Evolutionary conservation across 805 yeast species (phyloP).

Genomic region (Priceomyces medius): DNA sequence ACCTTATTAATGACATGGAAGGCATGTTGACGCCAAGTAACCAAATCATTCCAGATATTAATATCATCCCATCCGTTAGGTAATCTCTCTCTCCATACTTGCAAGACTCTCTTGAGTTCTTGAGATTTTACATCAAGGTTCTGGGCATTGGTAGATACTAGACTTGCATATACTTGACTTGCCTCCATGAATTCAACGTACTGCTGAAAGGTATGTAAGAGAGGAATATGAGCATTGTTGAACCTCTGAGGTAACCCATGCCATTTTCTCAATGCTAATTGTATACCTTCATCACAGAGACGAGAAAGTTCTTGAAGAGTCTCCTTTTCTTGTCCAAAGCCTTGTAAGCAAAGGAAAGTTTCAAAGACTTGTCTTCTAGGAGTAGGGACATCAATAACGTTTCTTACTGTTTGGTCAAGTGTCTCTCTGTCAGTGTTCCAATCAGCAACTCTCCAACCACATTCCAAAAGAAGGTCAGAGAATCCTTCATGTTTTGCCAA

Average conservation of each 20-base stretch:
- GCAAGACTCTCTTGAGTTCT: conserved; percentile 89
- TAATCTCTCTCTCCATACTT: conserved; percentile 96
- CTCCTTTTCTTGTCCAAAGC: conserved; percentile 87
- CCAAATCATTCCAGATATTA: conserved; percentile 94
- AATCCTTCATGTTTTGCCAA: conserved; percentile 97
- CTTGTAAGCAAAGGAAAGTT: conserved; percentile 89
- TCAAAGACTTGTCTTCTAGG: conserved; percentile 95
- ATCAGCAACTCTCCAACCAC: conserved; percentile 99
- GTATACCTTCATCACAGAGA: conserved; percentile 94
- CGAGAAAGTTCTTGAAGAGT: conserved; percentile 81
- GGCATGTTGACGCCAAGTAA: conserved; percentile 98
- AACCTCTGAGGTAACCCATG: conserved; percentile 77
- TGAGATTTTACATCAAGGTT: conserved; percentile 91
- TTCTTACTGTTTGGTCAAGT: conserved; percentile 87
- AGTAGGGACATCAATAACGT: conserved; percentile 98
- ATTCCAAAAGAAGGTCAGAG: conserved; percentile 90
- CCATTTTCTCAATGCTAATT: conserved; percentile 89
- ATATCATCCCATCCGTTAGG: conserved; percentile 98
- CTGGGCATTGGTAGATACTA: conserved; percentile 86
- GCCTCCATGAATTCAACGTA: conserved; percentile 98
- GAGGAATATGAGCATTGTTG: conserved; percentile 82
- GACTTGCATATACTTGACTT: conserved; percentile 83
- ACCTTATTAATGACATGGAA: conserved; percentile 94
- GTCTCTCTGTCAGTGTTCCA: conserved; percentile 97
- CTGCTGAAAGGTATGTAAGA: conserved; percentile 93